phyloP scores from a whole-genome alignment of 2,329 filamentous ascomycete species.

The Botrytis fabae region DNA sequence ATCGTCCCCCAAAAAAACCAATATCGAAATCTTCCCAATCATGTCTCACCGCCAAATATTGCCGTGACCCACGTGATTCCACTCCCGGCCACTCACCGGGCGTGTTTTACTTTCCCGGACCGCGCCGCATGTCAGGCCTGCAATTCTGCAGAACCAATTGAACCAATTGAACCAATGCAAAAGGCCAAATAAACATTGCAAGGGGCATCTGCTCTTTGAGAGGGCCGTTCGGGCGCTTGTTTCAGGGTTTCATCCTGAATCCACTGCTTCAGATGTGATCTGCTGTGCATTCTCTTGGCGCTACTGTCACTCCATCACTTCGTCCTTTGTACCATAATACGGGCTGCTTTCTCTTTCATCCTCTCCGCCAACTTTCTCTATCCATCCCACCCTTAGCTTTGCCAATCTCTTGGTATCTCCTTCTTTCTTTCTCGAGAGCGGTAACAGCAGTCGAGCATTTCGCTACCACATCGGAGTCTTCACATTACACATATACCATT shows the following conservation, averaged over 20 bases:
- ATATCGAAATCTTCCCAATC: slow-evolving; percentile 8
- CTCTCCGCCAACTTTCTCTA: neutral
- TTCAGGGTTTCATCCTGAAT: slow-evolving; percentile 19
- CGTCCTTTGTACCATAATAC: slow-evolving; percentile 19
- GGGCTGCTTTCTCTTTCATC: slow-evolving; percentile 10
- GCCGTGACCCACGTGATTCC: neutral
- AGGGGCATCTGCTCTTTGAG: slow-evolving; percentile 4
- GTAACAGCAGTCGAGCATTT: neutral
- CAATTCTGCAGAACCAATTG: neutral
- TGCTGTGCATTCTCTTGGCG: slow-evolving; percentile 21
- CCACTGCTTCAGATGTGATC: slow-evolving; percentile 22
- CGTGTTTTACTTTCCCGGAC: slow-evolving; percentile 17
- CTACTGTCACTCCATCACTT: slow-evolving; percentile 1
- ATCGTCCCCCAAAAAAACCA: neutral
- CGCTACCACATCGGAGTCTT: neutral
- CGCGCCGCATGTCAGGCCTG: neutral
- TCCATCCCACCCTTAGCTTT: slow-evolving; percentile 7
- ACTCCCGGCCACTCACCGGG: neutral
- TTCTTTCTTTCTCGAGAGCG: neutral
- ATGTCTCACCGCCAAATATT: neutral
- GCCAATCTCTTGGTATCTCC: neutral
- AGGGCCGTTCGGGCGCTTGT: slow-evolving; percentile 20
- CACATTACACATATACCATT: slow-evolving; percentile 9
- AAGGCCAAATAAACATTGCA: neutral
- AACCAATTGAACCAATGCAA: slow-evolving; percentile 16